Evolutionary conservation across 2,329 filamentous ascomycete genomes (phyloP), one percentile per base, ranked within the genome.

Genomic region (Monosporascus sp.): DNA sequence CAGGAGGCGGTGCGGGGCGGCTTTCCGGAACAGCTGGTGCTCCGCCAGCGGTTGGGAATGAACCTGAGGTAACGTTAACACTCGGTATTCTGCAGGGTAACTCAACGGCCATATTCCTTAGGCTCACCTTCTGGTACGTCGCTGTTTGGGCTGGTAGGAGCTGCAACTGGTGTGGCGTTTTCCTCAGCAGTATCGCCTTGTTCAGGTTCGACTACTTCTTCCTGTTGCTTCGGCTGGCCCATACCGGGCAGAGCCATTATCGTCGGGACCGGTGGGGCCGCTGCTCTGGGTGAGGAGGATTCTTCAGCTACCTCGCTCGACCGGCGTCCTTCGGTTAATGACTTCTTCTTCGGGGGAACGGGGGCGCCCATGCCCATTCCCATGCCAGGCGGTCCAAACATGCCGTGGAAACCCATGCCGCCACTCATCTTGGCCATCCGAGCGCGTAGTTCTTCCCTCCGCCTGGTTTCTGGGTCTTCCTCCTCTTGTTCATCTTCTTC

Each of bases 341-440:
- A 64, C 65, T 80, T 81, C 70, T 85, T 85, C 66, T 78, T 84
- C 41, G 76, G 73, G 9, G 74, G 69, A 8, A 74, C 63, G 31
- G 74, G 66, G n/a, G 72, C 70, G 24, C 70, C 68, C 73, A 87
- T 80, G 17, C 85, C 81, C 68, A 91, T 82, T 35, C 31, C 43
- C 55, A 84, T 84, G 38, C 80, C 82, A 37, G 86, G 84, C 20
- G 82, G 81, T 19, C 89, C 90, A 69, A 96, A 95, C 85, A 97
- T 94, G 63, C 91, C 90, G 68, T 91, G 85, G 87, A 97, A 61
- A 22, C 67, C 67, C 90, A 96, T 96, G 22, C 93, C 93, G 52
- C 93, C 93, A 61, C 93, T 96, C 88, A 99, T 94, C 74, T 96
- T 97, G 46, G 94, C 94, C 91, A 99, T 99, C 63, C 94, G 85